These are phyloP conservation scores for Penicillium lagena DNA, from an alignment of 495 filamentous ascomycete genomes.

Conservation along the genomic window DNA sequence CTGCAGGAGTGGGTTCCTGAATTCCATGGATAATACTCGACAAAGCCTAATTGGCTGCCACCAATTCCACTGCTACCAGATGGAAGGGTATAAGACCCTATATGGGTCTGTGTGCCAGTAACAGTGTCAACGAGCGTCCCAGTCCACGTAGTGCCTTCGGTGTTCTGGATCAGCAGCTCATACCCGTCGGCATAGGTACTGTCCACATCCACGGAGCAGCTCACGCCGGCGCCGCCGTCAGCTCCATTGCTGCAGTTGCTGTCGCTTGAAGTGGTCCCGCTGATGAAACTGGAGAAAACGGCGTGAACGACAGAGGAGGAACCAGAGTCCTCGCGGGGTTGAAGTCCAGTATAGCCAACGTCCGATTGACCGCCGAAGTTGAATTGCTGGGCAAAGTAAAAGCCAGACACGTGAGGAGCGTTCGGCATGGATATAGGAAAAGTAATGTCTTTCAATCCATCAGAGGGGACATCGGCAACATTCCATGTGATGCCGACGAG, in stretches of 20 bases:
- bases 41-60: slow-evolving; percentile 15
- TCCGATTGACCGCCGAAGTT: slow-evolving; percentile 12
- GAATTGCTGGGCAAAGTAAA: slow-evolving; percentile 24
- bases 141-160: slow-evolving; percentile 17
- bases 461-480: slow-evolving; percentile 2
- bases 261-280: slow-evolving; percentile 11
- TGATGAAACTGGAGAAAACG: slow-evolving; percentile 24
- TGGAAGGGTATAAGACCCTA: slow-evolving; percentile 20
- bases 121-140: slow-evolving; percentile 19
- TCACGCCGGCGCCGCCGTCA: slow-evolving; percentile 22
- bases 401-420: slow-evolving; percentile 15
- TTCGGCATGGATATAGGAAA: slow-evolving; percentile 23
- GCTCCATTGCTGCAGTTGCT: slow-evolving; percentile 20
- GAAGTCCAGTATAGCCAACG: slow-evolving; percentile 24
- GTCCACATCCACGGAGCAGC: slow-evolving; percentile 16
- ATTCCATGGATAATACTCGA: slow-evolving; percentile 25
- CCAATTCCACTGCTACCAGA: slow-evolving; percentile 11
- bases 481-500: slow-evolving; percentile 17
- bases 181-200: slow-evolving; percentile 11
- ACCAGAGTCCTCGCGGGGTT: slow-evolving; percentile 9
- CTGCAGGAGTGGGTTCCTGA: slow-evolving; percentile 11
- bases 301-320: slow-evolving; percentile 17
- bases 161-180: slow-evolving; percentile 16
- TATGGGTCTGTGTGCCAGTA: slow-evolving; percentile 8
- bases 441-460: slow-evolving; percentile 16